Base-by-base conservation (phyloP, 177 flowering plant species). In the Telopea speciosissima region DNA sequence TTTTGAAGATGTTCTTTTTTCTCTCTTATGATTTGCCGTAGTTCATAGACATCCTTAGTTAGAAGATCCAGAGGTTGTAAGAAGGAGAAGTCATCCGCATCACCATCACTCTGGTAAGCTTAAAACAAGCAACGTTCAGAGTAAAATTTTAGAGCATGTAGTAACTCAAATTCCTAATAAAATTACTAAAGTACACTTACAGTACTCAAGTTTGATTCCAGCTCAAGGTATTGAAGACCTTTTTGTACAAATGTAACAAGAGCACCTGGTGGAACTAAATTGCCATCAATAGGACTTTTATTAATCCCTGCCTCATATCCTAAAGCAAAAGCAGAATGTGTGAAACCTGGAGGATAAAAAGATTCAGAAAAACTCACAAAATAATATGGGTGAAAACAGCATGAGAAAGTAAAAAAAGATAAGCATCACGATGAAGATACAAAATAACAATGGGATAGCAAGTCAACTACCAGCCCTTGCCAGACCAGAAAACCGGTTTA, bases 21-120 rank as follows among this genome's bases (percentile, higher is more conserved):
- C 67, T 91, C 97, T 80, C 77, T 90, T 71, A 95, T 78, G 3
- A 95, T 87, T 71, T 82, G 84, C 31, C 79, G 84, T 62, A 95
- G 70, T 79, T 95, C 92, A 80, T 76, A 52, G 22, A 89, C 91
- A 85, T 91, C 88, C 76, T 93, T 95, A 26, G 99, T 91, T 24
- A 95, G 91, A 69, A 95, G 90, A 82, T 95, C 99, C 82, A 93
- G 67, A 8, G 99, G 98, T 80, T 93, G 93, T 52, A 95, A 76
- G 71, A 93, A 88, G 52, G 93, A 87, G 78, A 95, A 95, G 75
- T 93, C 99, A 75, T 95, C 98, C 72, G 78, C 76, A 71, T 95
- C 99, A 66, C 85, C 69, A 76, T 95, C 98, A 80, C 76, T 79
- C 99, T 95, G 88, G 66, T 68, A 77, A 71, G 26, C 73, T 73